Percentiles rank a stretch among this genome's conserved stretches.
Conservation (phyloP, 495 filamentous ascomycete genomes). For the Penicillium odoratum region DNA sequence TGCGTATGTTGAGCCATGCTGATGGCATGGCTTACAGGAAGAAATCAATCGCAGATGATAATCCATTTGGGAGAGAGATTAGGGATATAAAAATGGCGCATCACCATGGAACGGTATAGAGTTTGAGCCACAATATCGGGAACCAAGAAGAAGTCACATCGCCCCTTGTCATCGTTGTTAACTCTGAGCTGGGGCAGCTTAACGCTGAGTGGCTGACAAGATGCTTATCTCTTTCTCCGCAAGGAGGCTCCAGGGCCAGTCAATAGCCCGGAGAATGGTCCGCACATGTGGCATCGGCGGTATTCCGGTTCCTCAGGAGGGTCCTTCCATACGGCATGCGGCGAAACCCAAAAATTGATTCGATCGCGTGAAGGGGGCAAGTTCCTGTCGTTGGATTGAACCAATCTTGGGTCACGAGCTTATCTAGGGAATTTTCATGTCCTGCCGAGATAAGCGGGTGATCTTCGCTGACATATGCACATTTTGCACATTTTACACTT, state of each 20-base stretch:
- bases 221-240: constrained; percentile 38
- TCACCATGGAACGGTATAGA: neutral
- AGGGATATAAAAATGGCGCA: constrained; percentile 5
- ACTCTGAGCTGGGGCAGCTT: neutral
- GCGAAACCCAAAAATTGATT: constrained; percentile 15
- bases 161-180: constrained; percentile 3
- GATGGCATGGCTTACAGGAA: constrained; percentile 19
- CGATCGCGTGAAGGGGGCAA: neutral
- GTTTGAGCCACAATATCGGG: constrained; percentile 1
- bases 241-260: constrained; percentile 23
- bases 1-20: constrained; percentile 26
- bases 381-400: neutral
- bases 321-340: neutral
- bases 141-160: neutral
- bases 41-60: neutral
- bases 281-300: constrained; percentile 2
- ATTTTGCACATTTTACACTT: neutral
- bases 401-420: constrained; percentile 22
- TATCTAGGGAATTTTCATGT: constrained; percentile 13
- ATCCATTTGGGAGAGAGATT: neutral
- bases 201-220: constrained; percentile 19
- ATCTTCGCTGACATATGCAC: constrained; percentile 1
- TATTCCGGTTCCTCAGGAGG: neutral
- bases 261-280: constrained; percentile 17
- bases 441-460: constrained; percentile 18